Evolutionary conservation across 1,284 basidiomycete species (phyloP), one percentile per base, ranked within the genome.

Genomic region (Ustilago cynodontis): DNA sequence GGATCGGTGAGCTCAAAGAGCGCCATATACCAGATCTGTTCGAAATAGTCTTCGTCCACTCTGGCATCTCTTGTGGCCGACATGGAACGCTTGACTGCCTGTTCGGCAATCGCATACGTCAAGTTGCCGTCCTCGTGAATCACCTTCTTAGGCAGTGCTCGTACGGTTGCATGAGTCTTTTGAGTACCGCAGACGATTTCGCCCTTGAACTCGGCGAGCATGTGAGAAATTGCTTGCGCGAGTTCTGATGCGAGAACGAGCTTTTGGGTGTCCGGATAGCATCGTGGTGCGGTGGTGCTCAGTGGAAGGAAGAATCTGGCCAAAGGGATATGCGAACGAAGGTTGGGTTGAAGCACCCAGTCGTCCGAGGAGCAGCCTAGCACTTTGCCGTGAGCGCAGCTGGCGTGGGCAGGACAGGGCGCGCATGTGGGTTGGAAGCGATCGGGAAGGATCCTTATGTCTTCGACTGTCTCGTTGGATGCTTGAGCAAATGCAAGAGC

Each of bases 261-360:
- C 74, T 84, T 84, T 56, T 80, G 76, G 50, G 82, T 80, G 66
- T 85, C 83, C 1, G 83, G 82, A 20, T 76, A 67, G 63, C 83
- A 85, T 20, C 43, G 45, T 0, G 80, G 74, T 3, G 59, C 41
- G 0, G 65, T 63, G 66, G 51, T 66, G 31, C 65, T 50, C 5
- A 82, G 71, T 7, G 84, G 84, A 8, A 84, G 58, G 22, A 70
- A 20, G 5, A 28, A 57, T 0, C 51, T 53, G 16, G 71, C 35
- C 18, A 84, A 47, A 1, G 84, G 84, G 10, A 85, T 22, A 10
- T 71, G 67, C 29, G 70, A 69, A 16, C 69, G 56, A 16, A 71
- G 29, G 16, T 78, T 69, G 28, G 68, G 62, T 14, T 75, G 71
- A 7, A 79, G 59, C 1, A 81, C 74, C 68, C 81, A 84, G 53